These are phyloP conservation scores for Isabelozyma rhagii DNA, from an alignment of 805 yeast genomes.

Conservation along the genomic window DNA sequence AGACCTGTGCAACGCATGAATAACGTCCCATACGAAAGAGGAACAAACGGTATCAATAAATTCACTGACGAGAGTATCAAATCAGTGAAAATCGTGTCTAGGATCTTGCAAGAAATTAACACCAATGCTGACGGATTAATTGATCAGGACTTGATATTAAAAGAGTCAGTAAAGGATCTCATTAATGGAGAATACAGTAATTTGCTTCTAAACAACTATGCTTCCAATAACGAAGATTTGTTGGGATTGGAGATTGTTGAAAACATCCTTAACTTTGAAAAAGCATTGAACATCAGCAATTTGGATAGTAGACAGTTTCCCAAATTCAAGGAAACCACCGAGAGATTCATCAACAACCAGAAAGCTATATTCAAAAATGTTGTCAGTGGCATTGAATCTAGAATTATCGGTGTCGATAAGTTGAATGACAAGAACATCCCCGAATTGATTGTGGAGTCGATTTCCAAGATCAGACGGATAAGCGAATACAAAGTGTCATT, in stretches of 20 bases:
- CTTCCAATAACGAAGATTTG: conserved; percentile 21
- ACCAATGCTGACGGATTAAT: conserved; percentile 10
- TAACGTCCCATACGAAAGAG: conserved; percentile 55
- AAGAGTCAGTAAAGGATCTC: conserved; percentile 26
- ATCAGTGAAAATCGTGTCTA: conserved; percentile 48
- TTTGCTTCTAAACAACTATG: conserved; percentile 9
- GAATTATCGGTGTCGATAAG: conserved; percentile 42
- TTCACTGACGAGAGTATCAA: conserved; percentile 53
- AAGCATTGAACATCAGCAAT: conserved; percentile 9
- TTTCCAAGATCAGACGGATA: conserved; percentile 63
- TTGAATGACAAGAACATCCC: conserved; percentile 67
- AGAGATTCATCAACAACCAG: conserved; percentile 15
- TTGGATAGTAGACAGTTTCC: conserved; percentile 9
- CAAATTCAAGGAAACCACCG: conserved; percentile 9
- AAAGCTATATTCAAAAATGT: conserved; percentile 52
- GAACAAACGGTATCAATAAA: conserved; percentile 53
- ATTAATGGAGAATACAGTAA: conserved; percentile 8
- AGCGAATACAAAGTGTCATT: conserved; percentile 60
- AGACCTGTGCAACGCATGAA: conserved; percentile 32
- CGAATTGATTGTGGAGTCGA: conserved; percentile 68
- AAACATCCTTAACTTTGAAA: conserved; percentile 21
- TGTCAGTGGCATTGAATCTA: conserved; percentile 51
- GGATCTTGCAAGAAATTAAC: conserved; percentile 43
- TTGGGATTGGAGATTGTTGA: conserved; percentile 47
- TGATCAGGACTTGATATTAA: conserved; percentile 36